Evolutionary conservation across 176 grass and related monocot genomes (phyloP).

Genomic region (Triticum aestivum): IWGSC_CS_RefSeq_v2.1 NC_057803.1:255897358-255897857

Average conservation of each 20-base stretch:
- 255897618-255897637: neutral
- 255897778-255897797: conserved; percentile 94
- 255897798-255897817: conserved; percentile 76
- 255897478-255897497: conserved; percentile 71
- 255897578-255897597: conserved; percentile 69
- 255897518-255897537: neutral
- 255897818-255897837: neutral
- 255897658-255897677: conserved; percentile 68
- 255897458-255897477: too few species aligned
- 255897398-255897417: too few species aligned
- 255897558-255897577: neutral
- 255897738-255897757: conserved; percentile 41
- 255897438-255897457: too few species aligned
- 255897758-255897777: conserved; percentile 97
- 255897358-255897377: too few species aligned
- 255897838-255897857: too few species aligned
- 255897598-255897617: conserved; percentile 53
- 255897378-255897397: too few species aligned
- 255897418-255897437: too few species aligned
- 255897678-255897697: conserved; percentile 27
- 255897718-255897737: conserved; percentile 15
- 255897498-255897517: conserved; percentile 54
- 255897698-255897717: conserved; percentile 78
- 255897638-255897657: conserved; percentile 84
- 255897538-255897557: neutral